Conservation (phyloP, 441 rosid genomes). For the Eutrema salsugineum region DNA sequence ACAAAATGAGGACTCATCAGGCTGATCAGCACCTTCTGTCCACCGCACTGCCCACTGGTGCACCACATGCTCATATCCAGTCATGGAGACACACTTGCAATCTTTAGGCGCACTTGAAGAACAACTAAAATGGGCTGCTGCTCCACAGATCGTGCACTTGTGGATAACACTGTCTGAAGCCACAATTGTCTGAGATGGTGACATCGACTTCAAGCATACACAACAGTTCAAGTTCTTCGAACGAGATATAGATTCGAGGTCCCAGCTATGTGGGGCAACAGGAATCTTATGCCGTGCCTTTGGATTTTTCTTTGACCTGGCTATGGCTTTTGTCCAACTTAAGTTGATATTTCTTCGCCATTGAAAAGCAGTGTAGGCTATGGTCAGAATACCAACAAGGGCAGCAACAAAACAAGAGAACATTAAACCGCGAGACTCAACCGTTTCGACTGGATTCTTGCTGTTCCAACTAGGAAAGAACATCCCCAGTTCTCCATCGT, state of each 20-base stretch:
- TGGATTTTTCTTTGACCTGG: constrained; percentile 86
- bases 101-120: constrained; percentile 71
- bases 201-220: constrained; percentile 77
- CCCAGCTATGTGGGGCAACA: constrained; percentile 73
- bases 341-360: constrained; percentile 94
- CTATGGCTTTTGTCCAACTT: constrained; percentile 94
- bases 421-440: constrained; percentile 57
- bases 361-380: constrained; percentile 88
- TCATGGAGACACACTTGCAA: constrained; percentile 88
- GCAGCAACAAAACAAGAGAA: constrained; percentile 70
- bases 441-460: constrained; percentile 43
- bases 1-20: constrained; percentile 75
- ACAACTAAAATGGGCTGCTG: constrained; percentile 77
- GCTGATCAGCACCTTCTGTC: constrained; percentile 85
- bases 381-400: constrained; percentile 76
- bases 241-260: constrained; percentile 55
- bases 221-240: constrained; percentile 84
- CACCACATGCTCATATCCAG: constrained; percentile 67
- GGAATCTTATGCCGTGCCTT: constrained; percentile 75
- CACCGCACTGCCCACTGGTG: constrained; percentile 96
- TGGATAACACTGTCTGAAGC: constrained; percentile 60
- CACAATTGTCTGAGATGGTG: constrained; percentile 62
- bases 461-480: constrained; percentile 48
- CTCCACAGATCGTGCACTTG: constrained; percentile 76
- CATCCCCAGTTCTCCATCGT: constrained; percentile 49